phyloP scores from a whole-genome alignment of 768 basidiomycete species.

The Cubamyces sp. region DNA sequence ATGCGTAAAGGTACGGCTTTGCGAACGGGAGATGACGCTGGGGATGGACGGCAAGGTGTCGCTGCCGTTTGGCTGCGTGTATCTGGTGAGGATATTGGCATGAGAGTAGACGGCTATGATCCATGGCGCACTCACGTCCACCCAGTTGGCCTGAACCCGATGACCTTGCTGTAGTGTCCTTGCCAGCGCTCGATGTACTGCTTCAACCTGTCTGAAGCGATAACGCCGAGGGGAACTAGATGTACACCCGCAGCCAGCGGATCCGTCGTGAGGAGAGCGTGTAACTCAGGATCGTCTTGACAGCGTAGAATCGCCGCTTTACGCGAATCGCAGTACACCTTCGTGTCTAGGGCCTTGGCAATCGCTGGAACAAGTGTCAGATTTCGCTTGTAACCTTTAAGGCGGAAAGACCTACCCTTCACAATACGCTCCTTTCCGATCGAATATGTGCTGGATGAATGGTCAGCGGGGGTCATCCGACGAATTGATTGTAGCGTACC shows the following conservation, averaged over 20 bases:
- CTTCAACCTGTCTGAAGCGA: slow-evolving; percentile 78
- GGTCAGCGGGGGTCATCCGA: not conserved
- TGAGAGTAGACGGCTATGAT: not conserved
- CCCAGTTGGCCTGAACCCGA: slow-evolving; percentile 93
- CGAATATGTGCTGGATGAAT: slow-evolving; percentile 78
- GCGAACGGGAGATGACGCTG: slow-evolving; percentile 67
- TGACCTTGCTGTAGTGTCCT: slow-evolving; percentile 66
- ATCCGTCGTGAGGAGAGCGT: slow-evolving; percentile 74
- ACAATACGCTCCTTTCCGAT: slow-evolving; percentile 98
- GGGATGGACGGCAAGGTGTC: slow-evolving; percentile 65
- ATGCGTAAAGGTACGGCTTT: slow-evolving; percentile 69
- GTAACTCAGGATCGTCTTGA: slow-evolving; percentile 82
- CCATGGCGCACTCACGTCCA: slow-evolving; percentile 76
- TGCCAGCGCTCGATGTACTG: slow-evolving; percentile 77
- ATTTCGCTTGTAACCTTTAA: too few species aligned
- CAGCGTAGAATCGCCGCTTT: slow-evolving; percentile 85
- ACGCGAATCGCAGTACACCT: slow-evolving; percentile 86
- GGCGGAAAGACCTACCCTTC: slow-evolving; percentile 60
- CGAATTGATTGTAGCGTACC: slow-evolving; percentile 48
- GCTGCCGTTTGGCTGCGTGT: slow-evolving; percentile 64
- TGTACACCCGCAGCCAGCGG: slow-evolving; percentile 83
- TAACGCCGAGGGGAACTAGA: slow-evolving; percentile 75
- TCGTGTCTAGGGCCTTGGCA: slow-evolving; percentile 77
- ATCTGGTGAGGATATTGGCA: slow-evolving; percentile 46
- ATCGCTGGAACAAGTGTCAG: slow-evolving; percentile 57